Evolutionary conservation across 768 basidiomycete species (phyloP), one percentile per base, ranked within the genome.

Genomic region (Lactifluus echinatus): DNA sequence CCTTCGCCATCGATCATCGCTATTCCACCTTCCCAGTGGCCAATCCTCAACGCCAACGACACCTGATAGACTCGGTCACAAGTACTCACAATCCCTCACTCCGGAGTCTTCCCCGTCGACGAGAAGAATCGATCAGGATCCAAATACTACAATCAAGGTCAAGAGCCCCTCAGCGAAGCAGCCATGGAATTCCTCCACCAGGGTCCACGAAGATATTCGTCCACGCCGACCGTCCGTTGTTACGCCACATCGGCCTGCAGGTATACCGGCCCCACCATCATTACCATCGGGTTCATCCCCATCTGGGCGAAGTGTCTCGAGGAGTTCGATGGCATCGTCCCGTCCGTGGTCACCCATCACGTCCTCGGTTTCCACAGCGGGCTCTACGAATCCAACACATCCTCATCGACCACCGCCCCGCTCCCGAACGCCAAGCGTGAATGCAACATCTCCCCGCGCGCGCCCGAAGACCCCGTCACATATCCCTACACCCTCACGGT

Each of bases 181-280:
- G 79, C 79, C 70, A 33, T 93, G 90, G 90, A 93, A 93, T 66
- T 78, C 84, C 61, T 92, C 89, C 4, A 91, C 89, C 1, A 88
- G 75, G 65, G 77, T 92, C n/a, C 74, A 82, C 78, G 76, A 28
- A 67, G 79, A 62, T 83, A 78, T 60, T 83, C 79, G 66, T 74
- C 72, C 29, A 70, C 76, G 33, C 75, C 79, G 28, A 75, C 79
- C 14, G 78, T 76, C 64, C 76, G 82, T 34, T 65, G 71, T n/a
- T 69, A 66, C 47, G 34, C 65, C 46, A 53, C 57, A 60, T 60
- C 61, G 47, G 39, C 59, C 44, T 8, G 48, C 52, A 48, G 44
- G 49, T 34, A 49, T 31, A 42, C 29, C 37, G 42, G 56, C 39
- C 56, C 29, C 39, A 28, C 49, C 21, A 36, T 31, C 39, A 39